Evolutionary conservation across 495 filamentous ascomycete species (phyloP).

Genomic region (Pseudoneurospora amorphoporcata): DNA sequence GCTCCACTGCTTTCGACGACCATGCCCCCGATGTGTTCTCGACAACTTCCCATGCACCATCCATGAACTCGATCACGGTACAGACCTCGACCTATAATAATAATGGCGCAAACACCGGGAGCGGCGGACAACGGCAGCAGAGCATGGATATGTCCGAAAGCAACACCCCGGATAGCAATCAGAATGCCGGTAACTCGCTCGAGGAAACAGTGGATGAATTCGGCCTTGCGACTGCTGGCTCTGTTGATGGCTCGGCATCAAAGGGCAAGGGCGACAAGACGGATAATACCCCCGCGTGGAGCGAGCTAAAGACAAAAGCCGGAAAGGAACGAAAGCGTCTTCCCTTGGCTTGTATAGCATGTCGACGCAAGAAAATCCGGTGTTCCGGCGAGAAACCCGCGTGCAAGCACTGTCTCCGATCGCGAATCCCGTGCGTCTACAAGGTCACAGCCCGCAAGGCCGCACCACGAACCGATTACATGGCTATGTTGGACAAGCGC

Average conservation of each 20-base stretch:
- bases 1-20: slow-evolving; percentile 23
- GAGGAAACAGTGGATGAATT: slow-evolving; percentile 46
- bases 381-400: slow-evolving; percentile 97
- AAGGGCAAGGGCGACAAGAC: slow-evolving; percentile 47
- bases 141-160: slow-evolving; percentile 37
- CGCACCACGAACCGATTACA: slow-evolving; percentile 94
- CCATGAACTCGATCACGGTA: slow-evolving; percentile 26
- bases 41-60: slow-evolving; percentile 19
- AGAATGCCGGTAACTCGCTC: slow-evolving; percentile 33
- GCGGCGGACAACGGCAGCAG: slow-evolving; percentile 15
- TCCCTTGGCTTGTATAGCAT: slow-evolving; percentile 92
- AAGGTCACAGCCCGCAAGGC: slow-evolving; percentile 93
- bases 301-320: not conserved
- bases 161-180: slow-evolving; percentile 37
- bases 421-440: slow-evolving; percentile 95
- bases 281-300: slow-evolving; percentile 45
- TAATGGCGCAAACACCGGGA: not conserved
- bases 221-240: slow-evolving; percentile 32
- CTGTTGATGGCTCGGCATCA: slow-evolving; percentile 40
- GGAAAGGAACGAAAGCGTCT: slow-evolving; percentile 44
- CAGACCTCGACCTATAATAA: slow-evolving; percentile 15
- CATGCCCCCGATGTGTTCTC: slow-evolving; percentile 30
- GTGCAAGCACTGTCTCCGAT: slow-evolving; percentile 91
- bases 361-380: slow-evolving; percentile 92
- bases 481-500: slow-evolving; percentile 96